Base-by-base conservation (phyloP, 192 early-diverging fungal genomes). In the Backusella psychrophila region DNA sequence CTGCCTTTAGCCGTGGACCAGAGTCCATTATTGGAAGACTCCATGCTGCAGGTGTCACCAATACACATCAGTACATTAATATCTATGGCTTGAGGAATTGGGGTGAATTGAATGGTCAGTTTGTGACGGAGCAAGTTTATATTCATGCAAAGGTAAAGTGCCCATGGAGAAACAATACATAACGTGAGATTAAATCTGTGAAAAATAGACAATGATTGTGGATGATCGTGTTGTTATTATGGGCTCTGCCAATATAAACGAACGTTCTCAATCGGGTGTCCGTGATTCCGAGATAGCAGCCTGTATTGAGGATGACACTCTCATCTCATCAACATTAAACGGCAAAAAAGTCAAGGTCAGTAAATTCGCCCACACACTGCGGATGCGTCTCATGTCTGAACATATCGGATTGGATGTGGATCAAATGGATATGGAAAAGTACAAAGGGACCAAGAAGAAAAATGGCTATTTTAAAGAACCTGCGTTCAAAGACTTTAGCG, bases 191-290 rank as follows among this genome's bases (percentile, higher is more conserved):
- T 1, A 38, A 14, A 14, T 46, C 14, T 21, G 44, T 1, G 6
- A 46, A 29, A 12, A 31, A 7, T 44, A 86, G 82, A 74, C 76
- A 66, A 92, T 96, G 91, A 93, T 96, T 74, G 91, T 95, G 19
- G 95, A 96, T 73, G 95, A 96, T 78, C 87, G 88, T 9, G 85
- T 87, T 34, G 94, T 91, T 26, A 89, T 96, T 29, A 91, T 93
- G 77, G 95, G 95, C 3, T 94, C 92, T 29, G 94, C 94, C 65
- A 96, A 96, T 77, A 92, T 96, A 83, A 96, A 96, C 76, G 94
- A 96, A 83, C 90, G 94, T 0, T 96, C 94, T 8, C 91, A 91
- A 87, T 82, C 89, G 29, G 94, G 94, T 3, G 88, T 88, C 69
- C 90, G 92, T 36, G 94, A 96, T 79, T 93, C 92, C 1, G 94